These are phyloP conservation scores for Fusarium denticulatum DNA, from an alignment of 2,329 filamentous ascomycete species.

Conservation along the genomic window DNA sequence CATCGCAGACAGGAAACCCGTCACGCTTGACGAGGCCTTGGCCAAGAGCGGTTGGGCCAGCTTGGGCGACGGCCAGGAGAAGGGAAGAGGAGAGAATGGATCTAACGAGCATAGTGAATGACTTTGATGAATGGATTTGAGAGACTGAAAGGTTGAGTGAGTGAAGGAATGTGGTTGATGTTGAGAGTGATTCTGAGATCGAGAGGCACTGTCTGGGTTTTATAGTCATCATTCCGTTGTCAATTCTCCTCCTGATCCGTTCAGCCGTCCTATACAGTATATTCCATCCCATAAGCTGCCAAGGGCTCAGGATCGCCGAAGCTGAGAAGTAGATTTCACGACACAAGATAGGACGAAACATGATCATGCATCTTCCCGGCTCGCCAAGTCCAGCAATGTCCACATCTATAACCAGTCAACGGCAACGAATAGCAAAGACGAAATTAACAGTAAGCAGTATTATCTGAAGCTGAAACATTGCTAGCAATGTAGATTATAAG, in stretches of 20 bases:
- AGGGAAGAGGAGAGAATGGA: not conserved
- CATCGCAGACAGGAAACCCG: not conserved
- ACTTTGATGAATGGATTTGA: fast-evolving
- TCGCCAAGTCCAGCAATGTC: not conserved
- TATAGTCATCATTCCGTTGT: not conserved
- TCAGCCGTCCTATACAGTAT: fast-evolving
- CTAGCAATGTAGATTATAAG: not conserved
- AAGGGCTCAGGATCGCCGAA: not conserved
- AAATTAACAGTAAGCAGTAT: not conserved
- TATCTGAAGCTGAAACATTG: not conserved
- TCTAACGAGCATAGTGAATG: not conserved
- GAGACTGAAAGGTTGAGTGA: not conserved
- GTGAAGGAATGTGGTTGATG: not conserved
- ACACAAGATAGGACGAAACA: not conserved
- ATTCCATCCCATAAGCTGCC: not conserved
- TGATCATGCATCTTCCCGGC: not conserved
- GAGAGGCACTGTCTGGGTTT: not conserved
- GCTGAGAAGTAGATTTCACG: not conserved
- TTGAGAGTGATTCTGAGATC: not conserved
- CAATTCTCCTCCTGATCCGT: fast-evolving
- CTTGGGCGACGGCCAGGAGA: not conserved
- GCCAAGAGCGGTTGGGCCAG: not conserved
- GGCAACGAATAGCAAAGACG: fast-evolving
- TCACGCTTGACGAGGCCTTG: not conserved
- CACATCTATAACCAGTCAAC: not conserved